phyloP scores from a whole-genome alignment of 345 rosid species.

The Lepidium didymum region DNA sequence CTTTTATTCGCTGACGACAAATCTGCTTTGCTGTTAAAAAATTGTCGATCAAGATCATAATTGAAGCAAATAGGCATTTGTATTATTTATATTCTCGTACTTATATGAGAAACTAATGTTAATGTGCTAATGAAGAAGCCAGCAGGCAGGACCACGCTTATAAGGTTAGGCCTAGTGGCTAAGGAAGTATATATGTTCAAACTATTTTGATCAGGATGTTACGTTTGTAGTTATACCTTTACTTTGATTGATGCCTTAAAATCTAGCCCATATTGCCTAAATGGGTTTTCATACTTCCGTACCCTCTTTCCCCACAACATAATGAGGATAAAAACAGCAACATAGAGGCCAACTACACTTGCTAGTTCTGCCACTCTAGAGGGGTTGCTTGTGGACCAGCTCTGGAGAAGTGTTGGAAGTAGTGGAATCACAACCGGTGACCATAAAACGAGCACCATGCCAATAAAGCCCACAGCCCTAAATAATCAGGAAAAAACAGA shows the following conservation, averaged over 20 bases:
- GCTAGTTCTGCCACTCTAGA: conserved; percentile 65
- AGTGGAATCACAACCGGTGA: conserved; percentile 75
- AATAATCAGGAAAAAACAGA: neutral
- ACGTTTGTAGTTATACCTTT: conserved; percentile 23
- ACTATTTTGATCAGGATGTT: neutral
- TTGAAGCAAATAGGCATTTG: neutral
- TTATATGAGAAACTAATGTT: neutral
- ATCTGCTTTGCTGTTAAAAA: neutral
- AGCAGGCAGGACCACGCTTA: neutral
- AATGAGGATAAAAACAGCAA: conserved; percentile 64
- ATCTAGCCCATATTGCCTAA: conserved; percentile 75
- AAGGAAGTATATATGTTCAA: neutral
- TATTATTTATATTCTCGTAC: neutral
- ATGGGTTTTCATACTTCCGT: conserved; percentile 67
- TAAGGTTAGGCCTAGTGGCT: neutral
- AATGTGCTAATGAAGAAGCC: neutral
- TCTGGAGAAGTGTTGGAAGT: conserved; percentile 75
- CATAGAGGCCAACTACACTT: conserved; percentile 68
- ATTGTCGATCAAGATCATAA: neutral
- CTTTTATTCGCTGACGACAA: neutral
- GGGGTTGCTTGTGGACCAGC: conserved; percentile 66
- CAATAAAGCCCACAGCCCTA: conserved; percentile 70
- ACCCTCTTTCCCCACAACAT: conserved; percentile 82
- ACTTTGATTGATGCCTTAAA: conserved; percentile 46
- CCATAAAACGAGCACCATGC: conserved; percentile 87